Percentiles rank a stretch among this genome's conserved stretches.
These are phyloP conservation scores for Capsicum rhomboideum DNA, from an alignment of 257 asterid species.

Conservation along the genomic window DNA sequence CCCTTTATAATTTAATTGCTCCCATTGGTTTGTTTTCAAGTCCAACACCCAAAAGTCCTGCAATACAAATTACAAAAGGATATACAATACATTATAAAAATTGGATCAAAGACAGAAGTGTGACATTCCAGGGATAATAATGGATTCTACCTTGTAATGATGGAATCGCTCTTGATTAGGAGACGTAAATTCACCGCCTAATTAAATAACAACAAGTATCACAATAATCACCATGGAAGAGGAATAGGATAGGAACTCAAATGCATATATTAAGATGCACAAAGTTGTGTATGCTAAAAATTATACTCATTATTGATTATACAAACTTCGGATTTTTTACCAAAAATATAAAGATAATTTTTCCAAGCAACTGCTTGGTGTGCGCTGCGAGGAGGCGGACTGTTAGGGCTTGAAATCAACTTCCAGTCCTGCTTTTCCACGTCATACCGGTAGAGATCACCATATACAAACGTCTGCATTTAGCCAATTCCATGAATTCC, in stretches of 20 bases:
- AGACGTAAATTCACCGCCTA: slow-evolving; percentile 99
- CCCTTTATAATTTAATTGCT: slow-evolving; percentile 91
- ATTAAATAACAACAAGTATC: slow-evolving; percentile 2
- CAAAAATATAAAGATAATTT: slow-evolving; percentile 78
- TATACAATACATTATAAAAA: neutral
- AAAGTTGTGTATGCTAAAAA: neutral
- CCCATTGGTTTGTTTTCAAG: slow-evolving; percentile 98
- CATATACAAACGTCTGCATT: slow-evolving; percentile 90
- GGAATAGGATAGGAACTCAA: neutral
- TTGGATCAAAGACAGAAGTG: neutral
- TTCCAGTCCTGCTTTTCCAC: slow-evolving; percentile 95
- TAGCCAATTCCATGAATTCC: slow-evolving; percentile 4
- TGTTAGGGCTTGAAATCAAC: slow-evolving; percentile 82
- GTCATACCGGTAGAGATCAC: slow-evolving; percentile 82
- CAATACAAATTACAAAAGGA: slow-evolving; percentile 15
- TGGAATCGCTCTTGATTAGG: slow-evolving; percentile 99
- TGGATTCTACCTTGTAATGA: slow-evolving; percentile 77
- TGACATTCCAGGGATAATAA: neutral
- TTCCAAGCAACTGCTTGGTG: slow-evolving; percentile 98
- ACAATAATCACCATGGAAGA: neutral
- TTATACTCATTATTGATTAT: neutral
- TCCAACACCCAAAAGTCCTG: slow-evolving; percentile 97
- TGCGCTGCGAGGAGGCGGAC: slow-evolving; percentile 99
- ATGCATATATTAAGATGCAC: neutral
- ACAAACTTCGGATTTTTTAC: slow-evolving; percentile 28